Conservation (phyloP, 2,329 filamentous ascomycete species). For the Fusarium luffae region DNA sequence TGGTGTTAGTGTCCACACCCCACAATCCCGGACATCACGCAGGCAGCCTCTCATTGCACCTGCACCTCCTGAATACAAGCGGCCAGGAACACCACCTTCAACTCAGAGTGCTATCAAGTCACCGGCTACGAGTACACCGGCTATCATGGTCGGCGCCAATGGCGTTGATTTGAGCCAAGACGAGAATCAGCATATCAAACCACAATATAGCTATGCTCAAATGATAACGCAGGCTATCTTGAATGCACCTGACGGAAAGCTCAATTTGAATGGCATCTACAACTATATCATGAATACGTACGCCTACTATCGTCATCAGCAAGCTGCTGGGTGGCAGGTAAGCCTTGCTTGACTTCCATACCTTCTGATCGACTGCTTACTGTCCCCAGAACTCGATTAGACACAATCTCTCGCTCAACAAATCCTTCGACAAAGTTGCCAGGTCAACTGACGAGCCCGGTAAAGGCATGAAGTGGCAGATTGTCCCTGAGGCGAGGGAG, state of each 20-base stretch:
- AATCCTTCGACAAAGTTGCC: conserved; percentile 92
- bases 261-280: conserved; percentile 94
- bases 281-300: conserved; percentile 91
- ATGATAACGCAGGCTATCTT: conserved; percentile 97
- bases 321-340: conserved; percentile 87
- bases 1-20: conserved; percentile 57
- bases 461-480: conserved; percentile 99
- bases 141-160: conserved; percentile 55
- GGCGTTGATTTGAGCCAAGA: conserved; percentile 84
- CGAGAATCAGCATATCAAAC: conserved; percentile 89
- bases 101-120: conserved; percentile 50
- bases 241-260: conserved; percentile 84
- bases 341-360: conserved; percentile 46
- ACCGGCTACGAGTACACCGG: conserved; percentile 51
- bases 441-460: conserved; percentile 94
- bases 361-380: conserved; percentile 25
- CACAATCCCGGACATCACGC: conserved; percentile 45
- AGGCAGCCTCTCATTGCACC: conserved; percentile 65
- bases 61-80: conserved; percentile 68
- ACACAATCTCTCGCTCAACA: conserved; percentile 95
- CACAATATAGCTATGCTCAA: conserved; percentile 94
- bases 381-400: conserved; percentile 84
- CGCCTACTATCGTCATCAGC: conserved; percentile 89
- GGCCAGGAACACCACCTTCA: conserved; percentile 70
- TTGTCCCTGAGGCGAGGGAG: conserved; percentile 83